A percentile compares a stretch with the other conserved stretches of the same genome.
Conservation (phyloP, 208 protist genomes). For the Leishmania lainsoni region DNA sequence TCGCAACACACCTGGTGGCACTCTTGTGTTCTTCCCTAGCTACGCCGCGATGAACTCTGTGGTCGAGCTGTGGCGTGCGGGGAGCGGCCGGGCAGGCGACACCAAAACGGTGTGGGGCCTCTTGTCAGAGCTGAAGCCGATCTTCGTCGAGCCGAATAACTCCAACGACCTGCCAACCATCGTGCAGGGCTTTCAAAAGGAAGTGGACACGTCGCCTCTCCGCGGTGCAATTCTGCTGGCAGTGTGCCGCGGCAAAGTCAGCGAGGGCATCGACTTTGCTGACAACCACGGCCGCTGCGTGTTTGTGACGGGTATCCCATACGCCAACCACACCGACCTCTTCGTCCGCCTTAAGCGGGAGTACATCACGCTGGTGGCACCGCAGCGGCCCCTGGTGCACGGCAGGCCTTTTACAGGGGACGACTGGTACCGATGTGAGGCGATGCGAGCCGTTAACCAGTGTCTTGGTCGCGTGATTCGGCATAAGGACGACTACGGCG, state of each 20-base stretch:
- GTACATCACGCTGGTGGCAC: slow-evolving; percentile 72
- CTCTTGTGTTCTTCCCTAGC: slow-evolving; percentile 98
- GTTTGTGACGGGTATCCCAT: slow-evolving; percentile 95
- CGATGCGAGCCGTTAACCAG: slow-evolving; percentile 97
- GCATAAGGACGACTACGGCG: slow-evolving; percentile 96
- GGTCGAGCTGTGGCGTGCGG: slow-evolving; percentile 75
- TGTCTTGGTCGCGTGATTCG: slow-evolving; percentile 97
- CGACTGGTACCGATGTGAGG: slow-evolving; percentile 95
- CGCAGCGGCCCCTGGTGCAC: slow-evolving; percentile 62
- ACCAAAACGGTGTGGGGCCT: slow-evolving; percentile 82
- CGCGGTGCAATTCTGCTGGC: slow-evolving; percentile 94
- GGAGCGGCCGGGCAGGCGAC: slow-evolving; percentile 36
- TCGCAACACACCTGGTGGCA: slow-evolving; percentile 91
- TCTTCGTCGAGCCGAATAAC: slow-evolving; percentile 87
- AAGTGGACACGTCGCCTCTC: slow-evolving; percentile 49
- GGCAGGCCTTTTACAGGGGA: slow-evolving; percentile 87
- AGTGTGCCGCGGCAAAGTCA: slow-evolving; percentile 97
- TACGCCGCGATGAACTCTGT: slow-evolving; percentile 81
- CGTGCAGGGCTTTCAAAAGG: slow-evolving; percentile 71
- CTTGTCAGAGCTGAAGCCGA: slow-evolving; percentile 73
- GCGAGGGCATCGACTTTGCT: slow-evolving; percentile 98
- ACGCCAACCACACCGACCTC: slow-evolving; percentile 89
- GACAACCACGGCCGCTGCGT: slow-evolving; percentile 95
- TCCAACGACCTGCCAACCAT: slow-evolving; percentile 56
- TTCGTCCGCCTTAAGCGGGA: slow-evolving; percentile 86